A percentile compares a stretch with the other conserved stretches of the same genome.
phyloP scores from a whole-genome alignment of 2,329 filamentous ascomycete genomes.

The Pseudogymnoascus sp. region DNA sequence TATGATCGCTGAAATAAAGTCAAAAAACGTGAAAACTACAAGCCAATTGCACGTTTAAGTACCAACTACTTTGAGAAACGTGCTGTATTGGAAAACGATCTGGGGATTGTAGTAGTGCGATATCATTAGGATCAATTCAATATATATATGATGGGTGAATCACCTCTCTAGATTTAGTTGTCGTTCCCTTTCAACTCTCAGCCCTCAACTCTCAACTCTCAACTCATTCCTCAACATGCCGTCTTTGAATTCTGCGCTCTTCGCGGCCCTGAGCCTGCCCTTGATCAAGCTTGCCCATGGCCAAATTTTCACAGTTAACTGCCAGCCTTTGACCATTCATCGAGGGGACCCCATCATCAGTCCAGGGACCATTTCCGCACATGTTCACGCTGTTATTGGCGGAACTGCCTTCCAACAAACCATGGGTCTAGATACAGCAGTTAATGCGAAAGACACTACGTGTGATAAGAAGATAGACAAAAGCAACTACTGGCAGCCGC shows the following conservation, averaged over 20 bases:
- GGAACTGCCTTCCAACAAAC: conserved; percentile 20
- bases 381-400: conserved; percentile 20
- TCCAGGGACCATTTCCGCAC: conserved; percentile 15
- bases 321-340: conserved; percentile 13
- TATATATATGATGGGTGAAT: neutral
- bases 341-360: conserved; percentile 17
- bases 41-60: neutral
- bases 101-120: neutral
- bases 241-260: neutral
- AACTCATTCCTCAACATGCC: neutral
- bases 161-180: neutral
- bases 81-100: neutral
- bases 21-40: neutral
- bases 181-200: neutral
- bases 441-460: conserved; percentile 16
- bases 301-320: conserved; percentile 13
- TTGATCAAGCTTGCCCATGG: neutral
- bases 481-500: conserved; percentile 19
- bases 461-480: conserved; percentile 18
- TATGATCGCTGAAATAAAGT: neutral
- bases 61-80: neutral
- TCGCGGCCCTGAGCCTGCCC: neutral
- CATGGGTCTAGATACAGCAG: conserved; percentile 15
- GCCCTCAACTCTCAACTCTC: too few relatives aligned
- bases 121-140: neutral